Evolutionary conservation across 371 early-diverging fungal genomes (phyloP).

Genomic region (Choanephora cucurbitarum): DNA sequence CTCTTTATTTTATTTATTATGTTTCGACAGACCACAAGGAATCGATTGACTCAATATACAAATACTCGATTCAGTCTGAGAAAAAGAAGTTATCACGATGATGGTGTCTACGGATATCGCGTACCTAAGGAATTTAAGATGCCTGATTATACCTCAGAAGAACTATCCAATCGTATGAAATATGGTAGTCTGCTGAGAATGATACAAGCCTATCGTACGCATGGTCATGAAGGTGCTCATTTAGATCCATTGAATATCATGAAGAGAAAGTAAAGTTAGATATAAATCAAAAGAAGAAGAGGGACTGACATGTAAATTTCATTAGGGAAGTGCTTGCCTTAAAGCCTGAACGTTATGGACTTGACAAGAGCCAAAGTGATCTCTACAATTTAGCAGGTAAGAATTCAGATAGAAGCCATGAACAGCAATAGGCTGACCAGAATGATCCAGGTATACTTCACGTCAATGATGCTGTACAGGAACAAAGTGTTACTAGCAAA

Average conservation of each 20-base stretch:
- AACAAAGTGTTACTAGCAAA: constrained; percentile 29
- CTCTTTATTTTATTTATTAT: constrained; percentile 12
- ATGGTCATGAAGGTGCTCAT: constrained; percentile 84
- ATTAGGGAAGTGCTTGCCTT: constrained; percentile 69
- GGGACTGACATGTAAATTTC: not conserved
- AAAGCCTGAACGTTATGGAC: constrained; percentile 81
- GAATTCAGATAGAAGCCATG: too few species aligned
- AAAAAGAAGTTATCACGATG: constrained; percentile 61
- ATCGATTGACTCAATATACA: not conserved
- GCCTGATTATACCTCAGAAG: constrained; percentile 75
- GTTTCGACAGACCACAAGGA: constrained; percentile 7
- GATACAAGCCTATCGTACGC: constrained; percentile 80
- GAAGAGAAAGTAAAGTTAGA: constrained; percentile 54
- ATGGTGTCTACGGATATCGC: constrained; percentile 85
- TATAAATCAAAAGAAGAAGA: too few species aligned
- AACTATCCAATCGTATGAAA: constrained; percentile 79
- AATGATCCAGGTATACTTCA: constrained; percentile 71
- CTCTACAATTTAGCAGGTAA: constrained; percentile 64
- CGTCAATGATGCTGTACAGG: constrained; percentile 57
- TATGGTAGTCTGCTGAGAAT: constrained; percentile 85
- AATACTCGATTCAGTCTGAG: not conserved
- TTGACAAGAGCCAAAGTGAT: constrained; percentile 29
- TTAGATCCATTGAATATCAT: constrained; percentile 88
- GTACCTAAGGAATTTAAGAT: constrained; percentile 66
- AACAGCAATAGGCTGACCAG: too few species aligned